Evolutionary conservation across 2,329 filamentous ascomycete genomes (phyloP).

Genomic region (Fusarium dimerum): DNA sequence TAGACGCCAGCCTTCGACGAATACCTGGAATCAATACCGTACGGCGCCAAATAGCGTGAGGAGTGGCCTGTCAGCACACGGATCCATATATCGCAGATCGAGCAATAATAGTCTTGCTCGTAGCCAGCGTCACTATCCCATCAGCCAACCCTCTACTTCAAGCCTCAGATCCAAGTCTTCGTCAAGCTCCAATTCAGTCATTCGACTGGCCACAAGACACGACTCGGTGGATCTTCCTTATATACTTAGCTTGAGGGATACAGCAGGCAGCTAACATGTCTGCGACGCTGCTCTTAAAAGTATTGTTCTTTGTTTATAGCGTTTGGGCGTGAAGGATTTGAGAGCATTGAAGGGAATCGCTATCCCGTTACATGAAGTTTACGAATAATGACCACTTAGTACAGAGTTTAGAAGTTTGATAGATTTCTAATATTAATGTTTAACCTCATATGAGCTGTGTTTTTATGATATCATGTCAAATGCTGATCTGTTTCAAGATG

Average conservation of each 20-base stretch:
- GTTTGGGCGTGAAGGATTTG: too few relatives aligned
- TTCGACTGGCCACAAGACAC: slow-evolving; percentile 46
- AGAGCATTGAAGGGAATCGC: too few relatives aligned
- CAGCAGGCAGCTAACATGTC: slow-evolving; percentile 27
- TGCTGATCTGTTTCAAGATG: too few relatives aligned
- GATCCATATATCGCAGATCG: slow-evolving; percentile 37
- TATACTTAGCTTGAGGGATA: slow-evolving; percentile 37
- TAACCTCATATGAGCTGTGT: too few relatives aligned
- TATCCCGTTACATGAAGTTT: too few relatives aligned
- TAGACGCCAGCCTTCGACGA: slow-evolving; percentile 43
- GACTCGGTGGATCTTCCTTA: slow-evolving; percentile 38
- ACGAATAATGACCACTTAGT: too few relatives aligned
- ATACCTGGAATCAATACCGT: slow-evolving; percentile 47
- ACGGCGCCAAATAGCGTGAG: slow-evolving; percentile 57
- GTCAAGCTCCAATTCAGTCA: slow-evolving; percentile 45
- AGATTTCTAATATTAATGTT: too few relatives aligned
- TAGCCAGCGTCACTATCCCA: slow-evolving; percentile 42
- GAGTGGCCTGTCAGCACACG: slow-evolving; percentile 39
- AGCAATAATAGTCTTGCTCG: slow-evolving; percentile 45
- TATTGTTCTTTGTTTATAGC: too few relatives aligned
- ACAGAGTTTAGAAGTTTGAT: too few relatives aligned
- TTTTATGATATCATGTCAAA: too few relatives aligned
- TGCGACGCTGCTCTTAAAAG: too few relatives aligned
- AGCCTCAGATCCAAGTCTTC: slow-evolving; percentile 43
- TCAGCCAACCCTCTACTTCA: slow-evolving; percentile 39